Evolutionary conservation across 2,329 filamentous ascomycete species (phyloP).

Genomic region (Penicillium paneum): DNA sequence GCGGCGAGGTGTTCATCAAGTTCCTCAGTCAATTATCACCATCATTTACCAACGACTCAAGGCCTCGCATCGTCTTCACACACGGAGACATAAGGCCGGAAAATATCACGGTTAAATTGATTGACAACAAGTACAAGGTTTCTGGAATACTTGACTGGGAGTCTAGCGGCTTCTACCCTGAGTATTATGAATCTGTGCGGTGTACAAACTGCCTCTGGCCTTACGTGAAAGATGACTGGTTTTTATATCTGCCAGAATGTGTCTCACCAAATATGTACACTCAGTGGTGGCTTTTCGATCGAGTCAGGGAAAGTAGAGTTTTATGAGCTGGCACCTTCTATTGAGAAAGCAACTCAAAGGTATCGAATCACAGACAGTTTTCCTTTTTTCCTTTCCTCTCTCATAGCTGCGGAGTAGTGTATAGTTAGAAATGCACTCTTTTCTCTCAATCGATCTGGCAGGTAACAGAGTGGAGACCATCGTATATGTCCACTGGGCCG

Average conservation of each 20-base stretch:
- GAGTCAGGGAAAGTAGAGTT: constrained; percentile 2
- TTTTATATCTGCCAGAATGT: constrained; percentile 5
- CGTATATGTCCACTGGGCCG: no score
- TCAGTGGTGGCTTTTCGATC: constrained; percentile 10
- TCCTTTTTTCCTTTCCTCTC: no score
- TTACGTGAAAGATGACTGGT: constrained; percentile 5
- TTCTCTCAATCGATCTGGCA: no score
- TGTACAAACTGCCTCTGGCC: constrained; percentile 4
- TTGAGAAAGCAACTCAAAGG: no score
- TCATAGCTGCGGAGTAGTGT: no score
- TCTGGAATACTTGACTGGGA: constrained; percentile 32
- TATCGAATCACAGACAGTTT: no score
- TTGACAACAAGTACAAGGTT: constrained; percentile 10
- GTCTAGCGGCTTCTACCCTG: constrained; percentile 32
- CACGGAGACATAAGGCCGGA: constrained; percentile 28
- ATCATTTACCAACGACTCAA: neutral
- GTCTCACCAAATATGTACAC: constrained; percentile 3
- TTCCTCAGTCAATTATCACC: constrained; percentile 15
- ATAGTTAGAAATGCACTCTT: no score
- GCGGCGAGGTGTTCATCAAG: constrained; percentile 16
- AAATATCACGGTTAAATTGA: constrained; percentile 23
- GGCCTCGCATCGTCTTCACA: constrained; percentile 20
- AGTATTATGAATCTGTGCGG: constrained; percentile 18
- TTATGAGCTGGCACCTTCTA: neutral
- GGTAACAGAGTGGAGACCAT: no score